Conservation (phyloP, 306 rosid species). For the Cicer arietinum region DNA sequence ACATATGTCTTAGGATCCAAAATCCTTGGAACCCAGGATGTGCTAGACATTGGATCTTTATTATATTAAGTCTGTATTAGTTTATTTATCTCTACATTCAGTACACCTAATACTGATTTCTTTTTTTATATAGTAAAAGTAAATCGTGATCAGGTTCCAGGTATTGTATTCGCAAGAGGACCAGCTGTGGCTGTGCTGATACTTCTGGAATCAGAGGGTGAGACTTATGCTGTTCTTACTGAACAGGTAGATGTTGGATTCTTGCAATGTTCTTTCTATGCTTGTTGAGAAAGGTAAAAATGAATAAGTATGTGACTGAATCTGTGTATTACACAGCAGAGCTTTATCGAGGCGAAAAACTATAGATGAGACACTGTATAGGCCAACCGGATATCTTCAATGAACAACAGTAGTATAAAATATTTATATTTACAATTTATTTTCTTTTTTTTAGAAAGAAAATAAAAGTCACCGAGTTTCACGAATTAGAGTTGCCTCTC, state of each 20-base stretch:
- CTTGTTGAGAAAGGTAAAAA: not conserved
- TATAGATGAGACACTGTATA: not conserved
- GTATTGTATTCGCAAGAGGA: conserved; percentile 95
- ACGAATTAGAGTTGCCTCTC: not conserved
- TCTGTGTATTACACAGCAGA: not conserved
- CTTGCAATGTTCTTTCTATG: conserved; percentile 4
- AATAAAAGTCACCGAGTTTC: not conserved
- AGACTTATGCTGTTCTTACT: conserved; percentile 87
- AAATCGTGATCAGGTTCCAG: conserved; percentile 77
- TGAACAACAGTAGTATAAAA: not conserved
- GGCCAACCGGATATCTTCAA: not conserved
- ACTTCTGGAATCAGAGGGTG: conserved; percentile 80
- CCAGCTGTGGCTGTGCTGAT: conserved; percentile 88
- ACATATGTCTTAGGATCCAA: conserved; percentile 8
- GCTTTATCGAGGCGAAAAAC: not conserved
- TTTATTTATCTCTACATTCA: conserved; percentile 31
- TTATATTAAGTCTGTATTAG: not conserved
- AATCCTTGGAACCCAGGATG: conserved; percentile 17
- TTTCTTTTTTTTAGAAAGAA: no score
- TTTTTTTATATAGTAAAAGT: conserved; percentile 52
- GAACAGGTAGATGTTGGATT: conserved; percentile 68
- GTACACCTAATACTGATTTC: conserved; percentile 43
- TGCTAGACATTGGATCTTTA: conserved; percentile 2
- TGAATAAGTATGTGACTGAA: not conserved
- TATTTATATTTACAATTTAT: no score